These are phyloP conservation scores for Arachnopeziza araneosa DNA, from an alignment of 2,329 filamentous ascomycete genomes.

Conservation along the genomic window DNA sequence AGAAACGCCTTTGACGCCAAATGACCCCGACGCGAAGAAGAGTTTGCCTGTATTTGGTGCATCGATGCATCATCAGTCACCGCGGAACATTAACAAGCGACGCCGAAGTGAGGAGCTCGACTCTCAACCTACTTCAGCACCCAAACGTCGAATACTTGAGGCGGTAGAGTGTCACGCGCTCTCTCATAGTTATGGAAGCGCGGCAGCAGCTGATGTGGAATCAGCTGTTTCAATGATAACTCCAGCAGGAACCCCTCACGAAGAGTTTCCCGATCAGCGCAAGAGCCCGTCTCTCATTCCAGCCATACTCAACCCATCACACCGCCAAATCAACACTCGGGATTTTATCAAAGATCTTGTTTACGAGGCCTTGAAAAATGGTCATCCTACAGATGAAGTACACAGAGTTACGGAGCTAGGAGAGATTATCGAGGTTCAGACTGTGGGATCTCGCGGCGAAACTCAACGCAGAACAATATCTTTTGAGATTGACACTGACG, in stretches of 20 bases:
- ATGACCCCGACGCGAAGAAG: constrained; percentile 11
- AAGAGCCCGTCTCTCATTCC: constrained; percentile 7
- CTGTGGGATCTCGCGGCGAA: constrained; percentile 23
- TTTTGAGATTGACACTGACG: constrained; percentile 32
- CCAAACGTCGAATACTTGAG: constrained; percentile 15
- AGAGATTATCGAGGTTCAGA: constrained; percentile 26
- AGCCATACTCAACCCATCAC: constrained; percentile 15
- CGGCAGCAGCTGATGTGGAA: not conserved
- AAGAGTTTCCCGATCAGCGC: not conserved
- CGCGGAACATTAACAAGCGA: constrained; percentile 16
- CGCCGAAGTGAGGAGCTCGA: constrained; percentile 17
- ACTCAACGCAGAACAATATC: constrained; percentile 34
- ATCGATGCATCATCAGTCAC: not conserved
- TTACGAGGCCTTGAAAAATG: constrained; percentile 22
- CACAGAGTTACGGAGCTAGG: constrained; percentile 23
- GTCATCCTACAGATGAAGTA: constrained; percentile 22
- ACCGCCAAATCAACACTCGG: constrained; percentile 23
- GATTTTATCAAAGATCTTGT: constrained; percentile 27
- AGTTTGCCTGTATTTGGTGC: not conserved
- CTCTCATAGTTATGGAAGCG: no score
- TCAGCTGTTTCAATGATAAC: not conserved
- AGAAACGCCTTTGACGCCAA: constrained; percentile 44
- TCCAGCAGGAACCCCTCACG: not conserved
- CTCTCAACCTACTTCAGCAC: constrained; percentile 19
- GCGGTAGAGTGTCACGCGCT: not conserved